Conservation (phyloP, 2,329 filamentous ascomycete genomes). For the Penicillium aurantiogriseum region DNA sequence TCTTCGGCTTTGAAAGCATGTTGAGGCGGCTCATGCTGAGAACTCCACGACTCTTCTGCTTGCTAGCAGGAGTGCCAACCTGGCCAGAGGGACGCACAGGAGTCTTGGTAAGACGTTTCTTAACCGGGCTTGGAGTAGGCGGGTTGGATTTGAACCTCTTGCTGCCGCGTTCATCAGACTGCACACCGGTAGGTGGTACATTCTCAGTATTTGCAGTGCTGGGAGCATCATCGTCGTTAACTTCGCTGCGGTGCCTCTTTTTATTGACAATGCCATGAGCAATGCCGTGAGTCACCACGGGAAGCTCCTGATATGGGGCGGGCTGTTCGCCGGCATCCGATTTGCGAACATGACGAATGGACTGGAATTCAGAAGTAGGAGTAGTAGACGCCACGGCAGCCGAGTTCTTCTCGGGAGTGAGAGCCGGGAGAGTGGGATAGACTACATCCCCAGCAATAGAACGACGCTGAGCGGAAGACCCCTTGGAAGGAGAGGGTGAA, state of each 20-base stretch:
- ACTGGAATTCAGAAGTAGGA: conserved; percentile 27
- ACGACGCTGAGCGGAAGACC: conserved; percentile 27
- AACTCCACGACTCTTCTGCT: conserved; percentile 30
- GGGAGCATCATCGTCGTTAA: conserved; percentile 28
- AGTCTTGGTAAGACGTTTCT: conserved; percentile 33
- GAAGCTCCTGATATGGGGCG: conserved; percentile 28
- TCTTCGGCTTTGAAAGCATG: conserved; percentile 49
- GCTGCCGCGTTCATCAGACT: conserved; percentile 29
- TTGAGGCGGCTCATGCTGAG: conserved; percentile 50
- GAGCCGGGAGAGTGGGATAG: conserved; percentile 39
- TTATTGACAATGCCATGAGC: conserved; percentile 43
- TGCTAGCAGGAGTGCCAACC: conserved; percentile 31
- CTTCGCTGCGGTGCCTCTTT: conserved; percentile 38
- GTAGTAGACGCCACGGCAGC: conserved; percentile 11
- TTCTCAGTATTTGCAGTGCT: conserved; percentile 30
- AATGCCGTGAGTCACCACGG: conserved; percentile 41
- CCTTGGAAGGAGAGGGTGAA: conserved; percentile 45
- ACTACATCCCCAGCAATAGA: conserved; percentile 29
- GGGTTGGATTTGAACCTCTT: conserved; percentile 39
- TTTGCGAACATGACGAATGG: conserved; percentile 43
- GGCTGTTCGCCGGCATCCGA: conserved; percentile 26
- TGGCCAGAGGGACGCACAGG: conserved; percentile 27
- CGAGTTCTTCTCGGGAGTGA: conserved; percentile 37
- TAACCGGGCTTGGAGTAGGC: conserved; percentile 39
- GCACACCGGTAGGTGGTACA: conserved; percentile 29